Evolutionary conservation across 305 asterid genomes (phyloP).

Genomic region (Andrographis paniculata): DNA sequence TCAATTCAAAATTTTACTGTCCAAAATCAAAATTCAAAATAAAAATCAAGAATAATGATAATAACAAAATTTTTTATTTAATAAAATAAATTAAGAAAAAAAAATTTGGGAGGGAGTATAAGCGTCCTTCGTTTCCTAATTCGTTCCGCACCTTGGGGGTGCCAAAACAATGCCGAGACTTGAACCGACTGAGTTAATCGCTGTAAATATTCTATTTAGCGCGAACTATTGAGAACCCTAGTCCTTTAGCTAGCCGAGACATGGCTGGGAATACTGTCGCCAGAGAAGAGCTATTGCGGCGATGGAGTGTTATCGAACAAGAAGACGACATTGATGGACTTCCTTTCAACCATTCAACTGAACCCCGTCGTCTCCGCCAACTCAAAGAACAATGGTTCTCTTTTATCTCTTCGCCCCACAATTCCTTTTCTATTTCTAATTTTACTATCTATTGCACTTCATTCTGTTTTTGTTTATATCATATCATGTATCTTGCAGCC

Average conservation of each 20-base stretch:
- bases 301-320: slow-evolving; percentile 81
- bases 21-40: no score
- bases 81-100: no score
- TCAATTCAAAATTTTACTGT: no score
- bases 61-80: no score
- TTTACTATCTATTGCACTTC: background rate
- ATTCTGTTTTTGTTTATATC: background rate
- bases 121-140: no score
- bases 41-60: no score
- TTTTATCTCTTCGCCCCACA: background rate
- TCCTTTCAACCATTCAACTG: slow-evolving; percentile 33
- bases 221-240: slow-evolving; percentile 17
- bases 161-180: no score
- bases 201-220: no score
- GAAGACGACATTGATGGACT: slow-evolving; percentile 49
- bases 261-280: slow-evolving; percentile 31
- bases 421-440: background rate
- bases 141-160: no score
- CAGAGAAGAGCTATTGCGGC: slow-evolving; percentile 64
- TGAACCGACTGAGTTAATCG: no score
- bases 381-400: slow-evolving; percentile 89
- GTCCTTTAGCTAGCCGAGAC: slow-evolving; percentile 1
- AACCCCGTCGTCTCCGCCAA: slow-evolving; percentile 63
- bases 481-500: background rate
- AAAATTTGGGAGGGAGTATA: no score